Percentiles rank a stretch among this genome's conserved stretches.
Conservation (phyloP, 2,329 filamentous ascomycete species). For the Beauveria asiatica region DNA sequence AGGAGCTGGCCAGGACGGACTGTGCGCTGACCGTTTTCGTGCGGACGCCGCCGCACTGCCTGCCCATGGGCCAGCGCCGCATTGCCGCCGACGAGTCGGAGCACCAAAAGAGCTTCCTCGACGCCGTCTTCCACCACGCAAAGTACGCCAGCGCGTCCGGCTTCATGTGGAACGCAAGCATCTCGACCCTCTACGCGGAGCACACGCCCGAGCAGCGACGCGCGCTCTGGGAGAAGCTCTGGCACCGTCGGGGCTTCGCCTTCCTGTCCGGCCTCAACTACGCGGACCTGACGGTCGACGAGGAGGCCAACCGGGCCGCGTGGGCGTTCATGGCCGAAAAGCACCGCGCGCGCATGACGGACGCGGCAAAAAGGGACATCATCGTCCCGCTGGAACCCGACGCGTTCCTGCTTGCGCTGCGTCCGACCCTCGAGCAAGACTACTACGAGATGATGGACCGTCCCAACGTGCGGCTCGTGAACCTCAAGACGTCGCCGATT, state of each 20-base stretch:
- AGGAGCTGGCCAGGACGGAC: not conserved
- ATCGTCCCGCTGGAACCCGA: conserved; percentile 4
- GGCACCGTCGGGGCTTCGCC: not conserved
- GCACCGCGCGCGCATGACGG: not conserved
- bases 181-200: too few relatives aligned
- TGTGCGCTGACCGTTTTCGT: not conserved
- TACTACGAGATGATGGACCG: conserved; percentile 11
- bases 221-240: not conserved
- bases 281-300: not conserved
- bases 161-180: too few relatives aligned
- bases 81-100: not conserved
- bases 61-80: not conserved
- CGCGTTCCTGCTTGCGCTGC: not conserved
- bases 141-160: too few relatives aligned
- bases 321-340: not conserved
- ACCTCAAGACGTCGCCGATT: conserved; percentile 6
- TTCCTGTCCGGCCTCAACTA: not conserved
- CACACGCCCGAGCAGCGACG: not conserved
- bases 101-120: too few relatives aligned
- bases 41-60: not conserved
- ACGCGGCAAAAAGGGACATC: conserved; percentile 10
- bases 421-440: not conserved
- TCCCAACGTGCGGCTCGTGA: conserved; percentile 8
- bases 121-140: too few relatives aligned
- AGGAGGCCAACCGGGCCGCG: not conserved